phyloP scores from a whole-genome alignment of 768 basidiomycete genomes.

The Naematelia encephala region DNA sequence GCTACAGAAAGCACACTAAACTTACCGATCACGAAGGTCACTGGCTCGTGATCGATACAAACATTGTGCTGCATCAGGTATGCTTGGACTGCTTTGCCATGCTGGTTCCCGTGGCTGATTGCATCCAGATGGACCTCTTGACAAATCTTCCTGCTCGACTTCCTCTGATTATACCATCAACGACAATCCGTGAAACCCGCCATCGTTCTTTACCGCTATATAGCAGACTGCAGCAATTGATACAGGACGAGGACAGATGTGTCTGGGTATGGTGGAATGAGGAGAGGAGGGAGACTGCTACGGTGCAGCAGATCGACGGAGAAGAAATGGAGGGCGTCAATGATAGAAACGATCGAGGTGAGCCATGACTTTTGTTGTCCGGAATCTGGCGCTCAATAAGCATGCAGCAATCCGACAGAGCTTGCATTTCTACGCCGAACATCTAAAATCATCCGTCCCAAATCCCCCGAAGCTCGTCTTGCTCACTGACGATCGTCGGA shows the following conservation, averaged over 20 bases:
- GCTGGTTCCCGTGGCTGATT: slow-evolving; percentile 8
- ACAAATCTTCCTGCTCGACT: slow-evolving; percentile 70
- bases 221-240: slow-evolving; percentile 81
- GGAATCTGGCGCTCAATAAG: not conserved
- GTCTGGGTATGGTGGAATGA: slow-evolving; percentile 58
- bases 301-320: slow-evolving; percentile 57
- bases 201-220: slow-evolving; percentile 89
- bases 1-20: slow-evolving; percentile 59
- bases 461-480: slow-evolving; percentile 66
- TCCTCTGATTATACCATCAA: slow-evolving; percentile 87
- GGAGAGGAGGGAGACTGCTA: slow-evolving; percentile 55
- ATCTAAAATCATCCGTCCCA: slow-evolving; percentile 54
- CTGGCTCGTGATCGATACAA: slow-evolving; percentile 88
- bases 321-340: slow-evolving; percentile 60
- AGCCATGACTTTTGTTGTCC: slow-evolving; percentile 14
- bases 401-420: slow-evolving; percentile 77
- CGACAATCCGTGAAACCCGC: slow-evolving; percentile 92
- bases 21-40: slow-evolving; percentile 53
- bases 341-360: slow-evolving; percentile 91
- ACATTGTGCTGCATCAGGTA: slow-evolving; percentile 87
- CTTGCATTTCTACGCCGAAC: slow-evolving; percentile 78
- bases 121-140: slow-evolving; percentile 81
- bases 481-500: slow-evolving; percentile 84
- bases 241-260: slow-evolving; percentile 63
- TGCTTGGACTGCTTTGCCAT: slow-evolving; percentile 15